Conservation (phyloP, 495 filamentous ascomycete species). For the Corynascus novoguineensis region DNA sequence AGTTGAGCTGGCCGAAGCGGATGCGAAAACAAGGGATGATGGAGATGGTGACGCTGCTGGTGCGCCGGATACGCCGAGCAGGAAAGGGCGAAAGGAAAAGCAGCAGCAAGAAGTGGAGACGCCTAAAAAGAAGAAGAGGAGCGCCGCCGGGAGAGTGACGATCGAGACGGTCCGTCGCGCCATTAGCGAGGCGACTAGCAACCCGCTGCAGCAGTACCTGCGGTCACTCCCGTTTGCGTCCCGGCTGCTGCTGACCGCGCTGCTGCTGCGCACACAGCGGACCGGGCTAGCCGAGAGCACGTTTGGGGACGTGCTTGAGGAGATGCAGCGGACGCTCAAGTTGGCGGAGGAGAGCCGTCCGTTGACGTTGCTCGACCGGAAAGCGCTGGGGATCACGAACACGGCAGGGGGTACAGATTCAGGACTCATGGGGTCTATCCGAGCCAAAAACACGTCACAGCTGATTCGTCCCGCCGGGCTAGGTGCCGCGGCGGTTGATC, state of each 20-base stretch:
- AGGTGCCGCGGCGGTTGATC: slow-evolving; percentile 65
- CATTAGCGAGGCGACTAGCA: slow-evolving; percentile 90
- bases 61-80: slow-evolving; percentile 40
- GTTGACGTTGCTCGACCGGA: slow-evolving; percentile 26
- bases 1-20: slow-evolving; percentile 88
- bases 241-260: slow-evolving; percentile 78
- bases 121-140: slow-evolving; percentile 23
- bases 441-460: slow-evolving; percentile 10
- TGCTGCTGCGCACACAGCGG: slow-evolving; percentile 70
- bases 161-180: slow-evolving; percentile 90
- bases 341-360: slow-evolving; percentile 48
- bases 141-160: slow-evolving; percentile 58
- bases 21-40: slow-evolving; percentile 29
- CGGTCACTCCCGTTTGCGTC: slow-evolving; percentile 71
- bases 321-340: slow-evolving; percentile 66
- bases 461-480: slow-evolving; percentile 56
- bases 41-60: neutral
- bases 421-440: slow-evolving; percentile 7
- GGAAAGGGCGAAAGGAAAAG: slow-evolving; percentile 9
- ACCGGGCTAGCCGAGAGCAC: slow-evolving; percentile 83
- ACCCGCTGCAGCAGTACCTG: slow-evolving; percentile 82
- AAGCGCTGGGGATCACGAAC: neutral
- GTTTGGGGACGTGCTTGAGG: slow-evolving; percentile 85
- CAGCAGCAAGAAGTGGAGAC: neutral
- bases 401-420: neutral